These are phyloP conservation scores for Cryomyces minteri DNA, from an alignment of 495 filamentous ascomycete species.

Conservation along the genomic window DNA sequence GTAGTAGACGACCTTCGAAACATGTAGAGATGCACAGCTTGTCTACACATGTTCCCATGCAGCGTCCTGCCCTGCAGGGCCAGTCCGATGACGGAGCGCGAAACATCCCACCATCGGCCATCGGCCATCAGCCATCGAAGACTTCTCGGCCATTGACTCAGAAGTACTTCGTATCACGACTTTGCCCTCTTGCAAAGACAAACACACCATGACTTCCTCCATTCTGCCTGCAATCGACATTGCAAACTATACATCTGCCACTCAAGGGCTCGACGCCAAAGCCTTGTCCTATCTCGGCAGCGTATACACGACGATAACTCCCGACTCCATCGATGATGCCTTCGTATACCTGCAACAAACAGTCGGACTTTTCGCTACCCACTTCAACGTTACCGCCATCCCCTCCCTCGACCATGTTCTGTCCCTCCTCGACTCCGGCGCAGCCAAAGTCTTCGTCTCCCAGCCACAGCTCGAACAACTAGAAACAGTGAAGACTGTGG, in stretches of 20 bases:
- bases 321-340: conserved; percentile 35
- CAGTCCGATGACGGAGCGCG: too few species aligned
- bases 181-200: too few species aligned
- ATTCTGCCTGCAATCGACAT: conserved; percentile 37
- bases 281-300: conserved; percentile 64
- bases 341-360: conserved; percentile 50
- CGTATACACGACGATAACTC: conserved; percentile 48
- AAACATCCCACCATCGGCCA: too few species aligned
- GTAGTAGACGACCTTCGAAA: too few species aligned
- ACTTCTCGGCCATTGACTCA: too few species aligned
- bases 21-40: too few species aligned
- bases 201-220: neutral
- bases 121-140: too few species aligned
- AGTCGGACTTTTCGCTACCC: conserved; percentile 45
- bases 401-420: conserved; percentile 49
- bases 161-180: too few species aligned
- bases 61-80: too few species aligned
- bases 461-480: conserved; percentile 36
- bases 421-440: conserved; percentile 68
- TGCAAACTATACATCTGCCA: conserved; percentile 28
- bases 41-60: too few species aligned
- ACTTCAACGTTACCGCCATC: conserved; percentile 59
- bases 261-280: conserved; percentile 39
- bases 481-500: conserved; percentile 32
- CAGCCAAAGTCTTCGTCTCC: conserved; percentile 68